phyloP scores from a whole-genome alignment of 2,329 filamentous ascomycete genomes.

The Trichoderma oligosporum region DNA sequence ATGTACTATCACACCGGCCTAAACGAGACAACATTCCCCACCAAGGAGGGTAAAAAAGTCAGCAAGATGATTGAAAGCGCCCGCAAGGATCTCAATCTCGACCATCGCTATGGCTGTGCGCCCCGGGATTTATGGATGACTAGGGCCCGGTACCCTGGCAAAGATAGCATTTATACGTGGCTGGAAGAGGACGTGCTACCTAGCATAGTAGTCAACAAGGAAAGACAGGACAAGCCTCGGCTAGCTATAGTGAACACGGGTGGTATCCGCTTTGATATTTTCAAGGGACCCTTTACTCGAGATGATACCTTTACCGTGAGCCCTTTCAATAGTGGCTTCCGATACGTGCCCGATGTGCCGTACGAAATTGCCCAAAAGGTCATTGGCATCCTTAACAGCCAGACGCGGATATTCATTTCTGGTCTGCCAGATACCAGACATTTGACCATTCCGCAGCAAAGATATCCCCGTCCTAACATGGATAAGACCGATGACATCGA shows the following conservation, averaged over 20 bases:
- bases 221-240: conserved; percentile 57
- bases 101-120: conserved; percentile 76
- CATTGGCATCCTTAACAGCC: conserved; percentile 54
- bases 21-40: conserved; percentile 69
- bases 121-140: conserved; percentile 79
- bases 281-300: conserved; percentile 83
- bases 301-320: conserved; percentile 84
- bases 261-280: conserved; percentile 90
- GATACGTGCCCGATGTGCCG: conserved; percentile 75
- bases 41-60: conserved; percentile 68
- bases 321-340: conserved; percentile 78
- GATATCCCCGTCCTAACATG: conserved; percentile 25
- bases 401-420: conserved; percentile 45
- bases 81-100: conserved; percentile 66
- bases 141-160: conserved; percentile 67
- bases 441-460: conserved; percentile 48
- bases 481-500: conserved; percentile 9
- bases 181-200: conserved; percentile 73
- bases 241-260: conserved; percentile 84
- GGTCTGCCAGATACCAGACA: conserved; percentile 42
- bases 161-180: conserved; percentile 77
- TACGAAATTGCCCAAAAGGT: conserved; percentile 71
- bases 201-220: conserved; percentile 54
- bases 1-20: conserved; percentile 76
- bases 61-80: conserved; percentile 66